Conservation (phyloP, 306 rosid species). For the cucumber (Cucumis sativus) region Cucumber_9930_V3 NC_026655.2:1848001-1848500, state of each 20-base stretch:
- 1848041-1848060: slow-evolving; percentile 5
- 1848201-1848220: slow-evolving; percentile 2
- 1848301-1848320: background rate
- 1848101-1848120: background rate
- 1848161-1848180: background rate
- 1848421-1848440: slow-evolving; percentile 42
- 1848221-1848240: slow-evolving; percentile 1
- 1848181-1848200: background rate
- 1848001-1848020: background rate
- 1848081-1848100: background rate
- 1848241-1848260: background rate
- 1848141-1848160: background rate
- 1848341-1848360: slow-evolving; percentile 18
- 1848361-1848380: slow-evolving; percentile 8
- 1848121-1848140: background rate
- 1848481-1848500: slow-evolving; percentile 49
- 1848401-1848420: slow-evolving; percentile 6
- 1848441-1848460: slow-evolving; percentile 57
- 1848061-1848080: slow-evolving; percentile 15
- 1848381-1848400: slow-evolving; percentile 7
- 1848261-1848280: background rate
- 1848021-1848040: background rate
- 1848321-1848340: background rate
- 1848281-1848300: background rate
- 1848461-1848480: slow-evolving; percentile 17